These are phyloP conservation scores for Phytophthora colocasiae DNA, from an alignment of 352 stramenopile genomes.

Conservation along the genomic window DNA sequence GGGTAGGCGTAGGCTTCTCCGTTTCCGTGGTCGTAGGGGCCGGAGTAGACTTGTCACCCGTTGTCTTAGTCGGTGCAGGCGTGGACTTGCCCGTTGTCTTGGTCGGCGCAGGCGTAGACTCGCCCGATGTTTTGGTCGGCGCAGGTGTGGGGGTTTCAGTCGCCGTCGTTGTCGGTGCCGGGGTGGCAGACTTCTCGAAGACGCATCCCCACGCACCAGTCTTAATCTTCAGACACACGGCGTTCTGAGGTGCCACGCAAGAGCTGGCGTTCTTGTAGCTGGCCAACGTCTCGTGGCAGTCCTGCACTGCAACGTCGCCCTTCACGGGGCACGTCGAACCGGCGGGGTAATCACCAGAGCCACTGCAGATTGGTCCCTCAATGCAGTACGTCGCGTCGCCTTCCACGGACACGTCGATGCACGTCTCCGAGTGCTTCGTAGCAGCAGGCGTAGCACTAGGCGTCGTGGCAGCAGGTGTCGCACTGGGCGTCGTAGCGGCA, in stretches of 20 bases:
- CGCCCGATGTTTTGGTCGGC: not conserved
- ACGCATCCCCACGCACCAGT: constrained; percentile 81
- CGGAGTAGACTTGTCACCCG: constrained; percentile 9
- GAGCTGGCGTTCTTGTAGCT: constrained; percentile 58
- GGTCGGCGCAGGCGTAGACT: constrained; percentile 11
- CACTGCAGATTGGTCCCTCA: constrained; percentile 65
- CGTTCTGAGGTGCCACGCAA: constrained; percentile 64
- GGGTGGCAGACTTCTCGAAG: constrained; percentile 22
- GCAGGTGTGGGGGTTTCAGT: not conserved
- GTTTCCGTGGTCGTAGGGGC: constrained; percentile 1
- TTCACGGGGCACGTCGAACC: constrained; percentile 63
- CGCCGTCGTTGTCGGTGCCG: constrained; percentile 4
- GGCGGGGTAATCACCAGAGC: constrained; percentile 44
- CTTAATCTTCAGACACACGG: constrained; percentile 65
- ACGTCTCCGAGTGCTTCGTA: constrained; percentile 36
- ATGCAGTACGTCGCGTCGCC: constrained; percentile 82
- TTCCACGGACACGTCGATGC: constrained; percentile 71
- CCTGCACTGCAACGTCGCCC: constrained; percentile 59
- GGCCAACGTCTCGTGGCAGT: constrained; percentile 63
- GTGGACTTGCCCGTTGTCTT: constrained; percentile 3
- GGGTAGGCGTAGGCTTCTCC: constrained; percentile 5
- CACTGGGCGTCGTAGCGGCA: constrained; percentile 16
- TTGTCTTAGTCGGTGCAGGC: constrained; percentile 11
- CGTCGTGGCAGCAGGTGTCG: constrained; percentile 30
- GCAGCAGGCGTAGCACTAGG: constrained; percentile 25